Percentiles rank a stretch among this genome's conserved stretches.
Evolutionary conservation across 345 rosid species (phyloP).

Genomic region (Eucalyptus decipiens): DNA sequence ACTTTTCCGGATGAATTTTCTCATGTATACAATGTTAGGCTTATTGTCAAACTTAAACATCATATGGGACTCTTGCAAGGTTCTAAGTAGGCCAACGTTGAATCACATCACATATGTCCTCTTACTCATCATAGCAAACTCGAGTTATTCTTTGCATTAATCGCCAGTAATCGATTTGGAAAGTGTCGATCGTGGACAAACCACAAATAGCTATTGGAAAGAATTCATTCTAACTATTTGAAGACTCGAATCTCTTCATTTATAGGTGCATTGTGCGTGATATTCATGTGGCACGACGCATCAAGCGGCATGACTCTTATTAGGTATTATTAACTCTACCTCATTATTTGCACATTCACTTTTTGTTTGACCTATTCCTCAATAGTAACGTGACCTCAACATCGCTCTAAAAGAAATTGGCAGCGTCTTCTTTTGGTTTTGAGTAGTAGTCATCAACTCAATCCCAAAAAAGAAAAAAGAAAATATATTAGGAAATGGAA

Average conservation of each 20-base stretch:
- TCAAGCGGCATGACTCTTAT: fast-evolving
- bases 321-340: neutral
- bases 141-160: neutral
- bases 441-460: neutral
- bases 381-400: neutral
- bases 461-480: neutral
- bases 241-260: neutral
- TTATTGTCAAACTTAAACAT: neutral
- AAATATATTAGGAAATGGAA: neutral
- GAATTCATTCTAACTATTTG: neutral
- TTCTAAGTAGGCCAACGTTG: neutral
- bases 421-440: neutral
- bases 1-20: neutral
- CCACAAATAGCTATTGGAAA: neutral
- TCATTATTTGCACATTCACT: neutral
- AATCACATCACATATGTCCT: neutral
- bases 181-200: neutral
- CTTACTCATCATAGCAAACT: neutral
- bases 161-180: neutral
- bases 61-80: neutral
- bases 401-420: neutral
- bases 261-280: neutral
- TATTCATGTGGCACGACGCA: neutral
- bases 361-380: neutral
- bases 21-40: neutral